Percentiles rank a stretch among this genome's conserved stretches.
These are phyloP conservation scores for Cladochytrium tenue DNA, from an alignment of 371 early-diverging fungal genomes.

Conservation along the genomic window DNA sequence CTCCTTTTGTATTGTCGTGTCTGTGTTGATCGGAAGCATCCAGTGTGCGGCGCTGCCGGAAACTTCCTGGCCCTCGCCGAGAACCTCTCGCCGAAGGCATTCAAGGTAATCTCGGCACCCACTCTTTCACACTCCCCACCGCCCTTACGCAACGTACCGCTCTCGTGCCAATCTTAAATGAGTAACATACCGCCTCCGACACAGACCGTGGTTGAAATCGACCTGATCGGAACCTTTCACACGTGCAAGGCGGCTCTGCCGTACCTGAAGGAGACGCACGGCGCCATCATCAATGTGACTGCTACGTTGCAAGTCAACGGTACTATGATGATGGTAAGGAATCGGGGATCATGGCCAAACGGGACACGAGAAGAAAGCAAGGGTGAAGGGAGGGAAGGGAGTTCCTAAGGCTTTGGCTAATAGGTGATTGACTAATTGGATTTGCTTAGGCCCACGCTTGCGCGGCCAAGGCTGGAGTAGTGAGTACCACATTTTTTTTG, in stretches of 20 bases:
- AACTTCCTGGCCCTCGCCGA: constrained; percentile 75
- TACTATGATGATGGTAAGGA: constrained; percentile 56
- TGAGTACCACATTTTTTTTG: constrained; percentile 32
- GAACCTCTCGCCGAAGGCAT: constrained; percentile 71
- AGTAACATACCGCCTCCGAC: too few species aligned
- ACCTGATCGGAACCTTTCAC: constrained; percentile 73
- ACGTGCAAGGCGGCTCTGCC: constrained; percentile 73
- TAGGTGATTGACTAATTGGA: too few species aligned
- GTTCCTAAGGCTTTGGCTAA: too few species aligned
- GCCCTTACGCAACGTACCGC: too few species aligned
- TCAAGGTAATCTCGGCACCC: constrained; percentile 47
- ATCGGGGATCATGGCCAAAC: constrained; percentile 15
- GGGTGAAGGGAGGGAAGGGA: too few species aligned
- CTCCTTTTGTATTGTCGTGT: not conserved
- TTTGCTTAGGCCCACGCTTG: constrained; percentile 23
- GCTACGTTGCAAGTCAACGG: constrained; percentile 70
- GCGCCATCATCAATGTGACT: constrained; percentile 66
- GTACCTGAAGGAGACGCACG: constrained; percentile 69
- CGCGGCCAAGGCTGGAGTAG: constrained; percentile 29
- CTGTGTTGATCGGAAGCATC: not conserved
- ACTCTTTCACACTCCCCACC: constrained; percentile 63
- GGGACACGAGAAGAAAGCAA: too few species aligned
- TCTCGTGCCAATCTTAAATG: too few species aligned
- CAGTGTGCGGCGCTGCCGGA: constrained; percentile 64
- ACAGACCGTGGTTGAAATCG: constrained; percentile 48